These are phyloP conservation scores for Xylaria venustula DNA, from an alignment of 495 filamentous ascomycete genomes.

Conservation along the genomic window DNA sequence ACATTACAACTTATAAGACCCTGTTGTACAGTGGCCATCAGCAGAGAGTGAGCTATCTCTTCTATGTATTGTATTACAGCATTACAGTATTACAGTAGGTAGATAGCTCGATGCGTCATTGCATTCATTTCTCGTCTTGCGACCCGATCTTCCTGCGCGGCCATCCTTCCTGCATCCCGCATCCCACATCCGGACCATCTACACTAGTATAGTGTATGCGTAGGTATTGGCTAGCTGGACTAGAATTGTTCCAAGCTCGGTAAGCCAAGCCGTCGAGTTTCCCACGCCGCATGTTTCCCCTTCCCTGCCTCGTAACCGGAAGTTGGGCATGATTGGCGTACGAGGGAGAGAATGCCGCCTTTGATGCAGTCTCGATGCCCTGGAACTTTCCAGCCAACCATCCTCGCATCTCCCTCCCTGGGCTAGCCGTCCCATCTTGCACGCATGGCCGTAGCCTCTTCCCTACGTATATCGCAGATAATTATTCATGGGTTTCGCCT, in stretches of 20 bases:
- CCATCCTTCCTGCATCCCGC: neutral
- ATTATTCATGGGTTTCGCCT: neutral
- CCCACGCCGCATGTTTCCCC: neutral
- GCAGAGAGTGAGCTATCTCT: too few relatives aligned
- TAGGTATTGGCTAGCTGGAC: neutral
- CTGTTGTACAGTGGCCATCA: too few relatives aligned
- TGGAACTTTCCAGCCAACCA: neutral
- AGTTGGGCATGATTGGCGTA: constrained; percentile 6
- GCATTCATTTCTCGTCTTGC: constrained; percentile 7
- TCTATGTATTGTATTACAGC: too few relatives aligned
- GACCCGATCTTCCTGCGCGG: neutral
- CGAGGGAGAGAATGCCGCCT: neutral
- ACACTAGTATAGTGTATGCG: neutral
- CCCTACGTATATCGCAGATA: neutral
- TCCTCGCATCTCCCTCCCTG: neutral
- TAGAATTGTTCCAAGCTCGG: neutral
- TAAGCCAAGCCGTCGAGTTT: constrained; percentile 9
- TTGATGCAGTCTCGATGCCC: neutral
- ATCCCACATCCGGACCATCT: neutral
- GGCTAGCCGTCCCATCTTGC: constrained; percentile 2
- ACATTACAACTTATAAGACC: too few relatives aligned
- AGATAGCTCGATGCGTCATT: neutral
- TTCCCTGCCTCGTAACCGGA: neutral
- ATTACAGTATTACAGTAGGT: too few relatives aligned
- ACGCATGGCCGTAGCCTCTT: neutral